Conservation (phyloP, 495 filamentous ascomycete genomes). For the Astrothelium subdiscretum region DNA sequence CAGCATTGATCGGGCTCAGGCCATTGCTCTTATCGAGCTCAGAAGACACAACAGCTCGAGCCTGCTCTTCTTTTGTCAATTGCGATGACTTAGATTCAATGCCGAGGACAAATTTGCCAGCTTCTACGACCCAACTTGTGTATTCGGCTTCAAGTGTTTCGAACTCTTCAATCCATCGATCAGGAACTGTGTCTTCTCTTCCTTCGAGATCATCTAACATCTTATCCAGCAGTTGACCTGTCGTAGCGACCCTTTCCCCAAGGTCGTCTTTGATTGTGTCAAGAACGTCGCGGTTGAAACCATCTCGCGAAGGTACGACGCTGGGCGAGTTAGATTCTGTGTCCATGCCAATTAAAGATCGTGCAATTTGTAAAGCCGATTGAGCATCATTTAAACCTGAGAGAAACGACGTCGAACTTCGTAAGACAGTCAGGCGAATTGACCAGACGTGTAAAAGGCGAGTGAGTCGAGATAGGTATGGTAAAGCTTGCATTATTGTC, state of each 20-base stretch:
- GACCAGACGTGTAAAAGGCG: slow-evolving; percentile 63
- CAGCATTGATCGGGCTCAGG: no score
- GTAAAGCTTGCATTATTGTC: slow-evolving; percentile 74
- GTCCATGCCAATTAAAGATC: slow-evolving; percentile 39
- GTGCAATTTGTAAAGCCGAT: slow-evolving; percentile 49
- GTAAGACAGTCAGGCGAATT: slow-evolving; percentile 60
- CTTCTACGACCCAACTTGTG: slow-evolving; percentile 53
- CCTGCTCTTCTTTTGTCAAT: slow-evolving; percentile 3
- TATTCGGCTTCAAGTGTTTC: slow-evolving; percentile 74
- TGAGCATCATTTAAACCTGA: slow-evolving; percentile 52
- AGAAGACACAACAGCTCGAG: background rate
- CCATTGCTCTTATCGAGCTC: background rate
- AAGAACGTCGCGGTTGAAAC: slow-evolving; percentile 11
- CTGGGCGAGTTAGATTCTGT: background rate
- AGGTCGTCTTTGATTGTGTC: slow-evolving; percentile 35
- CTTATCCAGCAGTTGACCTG: slow-evolving; percentile 63
- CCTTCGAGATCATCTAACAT: slow-evolving; percentile 82
- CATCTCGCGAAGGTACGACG: background rate
- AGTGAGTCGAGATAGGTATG: slow-evolving; percentile 62
- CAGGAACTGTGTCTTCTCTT: slow-evolving; percentile 68
- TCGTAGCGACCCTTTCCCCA: slow-evolving; percentile 52
- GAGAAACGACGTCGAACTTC: slow-evolving; percentile 57
- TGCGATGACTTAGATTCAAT: slow-evolving; percentile 17
- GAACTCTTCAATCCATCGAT: slow-evolving; percentile 75
- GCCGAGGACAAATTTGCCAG: slow-evolving; percentile 25